Evolutionary conservation across 2,329 filamentous ascomycete genomes (phyloP), one percentile per base, ranked within the genome.

Genomic region (Clarireedia paspali): DNA sequence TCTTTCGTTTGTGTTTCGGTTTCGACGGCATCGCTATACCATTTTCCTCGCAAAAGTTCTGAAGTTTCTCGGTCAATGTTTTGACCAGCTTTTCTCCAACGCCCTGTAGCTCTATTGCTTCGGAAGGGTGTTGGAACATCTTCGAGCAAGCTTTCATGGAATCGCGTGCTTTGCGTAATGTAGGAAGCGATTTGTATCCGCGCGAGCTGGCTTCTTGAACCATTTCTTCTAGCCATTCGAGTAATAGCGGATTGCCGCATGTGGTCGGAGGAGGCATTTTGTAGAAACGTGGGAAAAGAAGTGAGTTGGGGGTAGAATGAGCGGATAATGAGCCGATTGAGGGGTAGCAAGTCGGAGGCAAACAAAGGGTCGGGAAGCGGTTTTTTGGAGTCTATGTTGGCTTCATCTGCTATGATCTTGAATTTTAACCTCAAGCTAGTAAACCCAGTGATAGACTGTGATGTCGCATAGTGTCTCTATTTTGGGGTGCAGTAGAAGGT

Each of bases 211-310:
- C 80, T 62, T 89, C 82, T 49, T 79, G 77, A 12, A 87, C 78
- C 86, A 85, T 90, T 73, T 91, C 87, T 66, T 88, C 85, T 50
- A 91, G 82, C 83, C 87, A 91, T 61, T 74, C 73, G 10, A 91
- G 76, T 7, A 90, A 77, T 42, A 89, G 75, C 5, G 88, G 84
- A 64, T 94, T 94, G 15, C 66, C 65, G 40, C 66, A 68, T 52
- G 64, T 59, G 30, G 15, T 23, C 14, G 17, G 14, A 47, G 50
- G 40, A 52, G 49, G 20, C 54, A 56, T 56, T 42, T 4, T 17
- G 14, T 39, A 40, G 17, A 17, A 6, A 42, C 36, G 36, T 3
- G 20, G 20, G 20, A 20, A 20, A 20, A 20, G 20, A 3, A 20
- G 39, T 42, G 15, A 20, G 3, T 7, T 6, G 15, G 14, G 39